Evolutionary conservation across 305 asterid species (phyloP).

Genomic region (Rubia peregrina): DNA sequence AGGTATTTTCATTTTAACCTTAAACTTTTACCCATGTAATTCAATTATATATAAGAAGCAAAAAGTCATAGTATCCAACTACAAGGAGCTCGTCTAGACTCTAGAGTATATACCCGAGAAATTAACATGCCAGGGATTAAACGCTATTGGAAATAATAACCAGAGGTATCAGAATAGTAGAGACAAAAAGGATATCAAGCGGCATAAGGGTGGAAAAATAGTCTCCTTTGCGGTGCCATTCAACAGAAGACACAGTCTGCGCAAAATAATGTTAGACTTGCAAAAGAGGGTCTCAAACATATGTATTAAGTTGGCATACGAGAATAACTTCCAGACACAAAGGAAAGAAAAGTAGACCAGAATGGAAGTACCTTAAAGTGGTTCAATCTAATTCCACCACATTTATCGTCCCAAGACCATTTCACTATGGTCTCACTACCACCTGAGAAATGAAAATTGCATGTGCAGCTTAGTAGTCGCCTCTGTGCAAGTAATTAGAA

Average conservation of each 20-base stretch:
- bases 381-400: conserved; percentile 68
- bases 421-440: conserved; percentile 36
- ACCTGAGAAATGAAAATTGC: conserved; percentile 36
- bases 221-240: conserved; percentile 98
- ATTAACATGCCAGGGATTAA: not conserved
- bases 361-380: conserved; percentile 71
- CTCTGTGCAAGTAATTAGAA: not conserved
- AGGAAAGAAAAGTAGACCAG: not conserved
- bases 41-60: not conserved
- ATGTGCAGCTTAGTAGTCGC: conserved; percentile 7
- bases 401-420: conserved; percentile 63
- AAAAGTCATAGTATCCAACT: not conserved
- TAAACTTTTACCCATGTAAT: not conserved
- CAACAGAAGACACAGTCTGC: conserved; percentile 86
- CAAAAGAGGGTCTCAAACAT: conserved; percentile 4
- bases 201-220: conserved; percentile 85
- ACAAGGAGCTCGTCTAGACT: not conserved
- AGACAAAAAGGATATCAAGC: conserved; percentile 80
- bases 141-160: conserved; percentile 12
- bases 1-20: not conserved
- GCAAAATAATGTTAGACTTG: conserved; percentile 18
- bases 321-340: not conserved
- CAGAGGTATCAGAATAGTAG: not conserved
- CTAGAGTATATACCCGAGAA: not conserved
- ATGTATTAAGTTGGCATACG: not conserved